These are phyloP conservation scores for Metroxylon sagu DNA, from an alignment of 176 grass and related monocot species.

Conservation along the genomic window DNA sequence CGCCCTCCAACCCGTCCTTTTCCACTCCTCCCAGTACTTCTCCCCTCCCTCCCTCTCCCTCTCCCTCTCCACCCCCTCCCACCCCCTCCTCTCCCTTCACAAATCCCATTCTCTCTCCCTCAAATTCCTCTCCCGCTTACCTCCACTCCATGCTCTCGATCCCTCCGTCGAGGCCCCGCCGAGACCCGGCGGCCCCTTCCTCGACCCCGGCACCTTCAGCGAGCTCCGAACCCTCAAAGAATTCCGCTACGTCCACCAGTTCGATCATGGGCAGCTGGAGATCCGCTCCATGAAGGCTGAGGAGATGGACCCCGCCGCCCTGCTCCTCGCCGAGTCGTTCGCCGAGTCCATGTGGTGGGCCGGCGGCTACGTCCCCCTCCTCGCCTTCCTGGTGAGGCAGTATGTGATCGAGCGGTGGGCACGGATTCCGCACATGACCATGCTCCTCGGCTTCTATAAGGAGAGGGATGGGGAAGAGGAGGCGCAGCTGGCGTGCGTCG, in stretches of 20 bases:
- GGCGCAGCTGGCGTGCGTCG: constrained; percentile 59
- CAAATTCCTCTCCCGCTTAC: not conserved
- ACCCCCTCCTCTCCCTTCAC: not conserved
- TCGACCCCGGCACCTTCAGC: constrained; percentile 33
- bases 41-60: not conserved
- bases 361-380: constrained; percentile 47
- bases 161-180: not conserved
- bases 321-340: constrained; percentile 72
- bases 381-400: constrained; percentile 59
- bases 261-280: constrained; percentile 40
- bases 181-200: constrained; percentile 20
- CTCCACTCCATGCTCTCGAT: constrained; percentile 1
- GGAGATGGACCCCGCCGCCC: constrained; percentile 39
- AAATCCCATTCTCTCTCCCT: not conserved
- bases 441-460: constrained; percentile 66
- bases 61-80: not conserved
- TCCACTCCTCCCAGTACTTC: not conserved
- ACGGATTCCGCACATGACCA: constrained; percentile 47
- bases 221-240: constrained; percentile 35
- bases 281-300: constrained; percentile 46
- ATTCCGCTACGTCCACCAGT: constrained; percentile 40
- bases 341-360: constrained; percentile 53
- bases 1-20: constrained; percentile 13
- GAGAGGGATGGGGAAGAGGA: constrained; percentile 3
- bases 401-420: constrained; percentile 54